These are phyloP conservation scores for Tolypocladium cylindrosporum DNA, from an alignment of 2,329 filamentous ascomycete species.

Conservation along the genomic window DNA sequence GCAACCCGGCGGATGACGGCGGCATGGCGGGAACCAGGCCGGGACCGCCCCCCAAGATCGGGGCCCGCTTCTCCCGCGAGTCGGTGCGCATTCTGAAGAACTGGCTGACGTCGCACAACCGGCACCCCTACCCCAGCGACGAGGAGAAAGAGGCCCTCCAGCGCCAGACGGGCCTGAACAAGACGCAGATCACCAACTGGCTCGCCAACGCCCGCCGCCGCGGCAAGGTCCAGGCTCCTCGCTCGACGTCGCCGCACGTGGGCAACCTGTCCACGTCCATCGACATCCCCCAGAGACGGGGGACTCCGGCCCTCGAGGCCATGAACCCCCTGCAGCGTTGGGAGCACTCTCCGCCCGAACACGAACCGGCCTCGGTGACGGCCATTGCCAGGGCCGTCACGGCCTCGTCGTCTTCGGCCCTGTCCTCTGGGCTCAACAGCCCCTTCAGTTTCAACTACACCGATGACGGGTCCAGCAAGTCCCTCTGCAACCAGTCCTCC, in stretches of 20 bases:
- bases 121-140: conserved; percentile 81
- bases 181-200: conserved; percentile 85
- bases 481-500: conserved; percentile 49
- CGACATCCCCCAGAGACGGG: conserved; percentile 58
- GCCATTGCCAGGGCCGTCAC: conserved; percentile 49
- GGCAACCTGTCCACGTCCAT: conserved; percentile 52
- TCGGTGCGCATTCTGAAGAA: conserved; percentile 73
- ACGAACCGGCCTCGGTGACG: conserved; percentile 50
- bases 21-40: conserved; percentile 13
- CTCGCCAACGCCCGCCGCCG: conserved; percentile 79
- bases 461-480: conserved; percentile 50
- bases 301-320: conserved; percentile 41
- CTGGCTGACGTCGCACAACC: conserved; percentile 71
- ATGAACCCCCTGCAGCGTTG: conserved; percentile 51
- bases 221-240: conserved; percentile 62
- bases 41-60: conserved; percentile 47
- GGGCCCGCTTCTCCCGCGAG: conserved; percentile 68
- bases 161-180: conserved; percentile 67
- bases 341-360: conserved; percentile 48
- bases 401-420: conserved; percentile 38
- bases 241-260: conserved; percentile 60
- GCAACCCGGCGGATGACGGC: conserved; percentile 10
- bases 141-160: conserved; percentile 76
- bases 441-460: conserved; percentile 47
- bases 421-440: conserved; percentile 46